Base-by-base conservation (phyloP, 345 rosid species). In the Bruguiera gymnorhiza region DNA sequence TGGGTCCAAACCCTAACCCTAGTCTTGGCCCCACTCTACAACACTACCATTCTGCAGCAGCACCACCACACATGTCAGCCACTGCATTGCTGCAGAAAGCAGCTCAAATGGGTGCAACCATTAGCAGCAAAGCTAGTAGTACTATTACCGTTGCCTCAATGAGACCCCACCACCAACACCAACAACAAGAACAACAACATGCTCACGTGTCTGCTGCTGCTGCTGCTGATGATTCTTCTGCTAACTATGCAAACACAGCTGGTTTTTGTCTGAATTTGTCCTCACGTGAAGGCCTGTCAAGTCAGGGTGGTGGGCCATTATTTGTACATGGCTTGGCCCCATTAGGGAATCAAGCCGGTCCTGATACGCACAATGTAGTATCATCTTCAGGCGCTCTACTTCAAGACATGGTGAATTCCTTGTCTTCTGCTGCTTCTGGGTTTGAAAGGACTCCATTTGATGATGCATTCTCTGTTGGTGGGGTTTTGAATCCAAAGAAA, bases 11-110 rank as follows among this genome's bases (percentile, higher is more conserved):
- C 92, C 91, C 92, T 78, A 91, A 73, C 81, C 84, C 86, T 78
- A 83, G 72, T 68, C 77, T 74, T 46, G 80, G 74, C 6, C 74
- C 81, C 76, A 75, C 82, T 20, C 66, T 81, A 66, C 76, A 75
- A 52, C 70, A 74, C 63, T 65, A 58, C 66, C 80, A 60, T 16
- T 19, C 74, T n/a, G 61, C 70, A 26, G 23, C 76, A n/a, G 10
- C 30, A 23, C 78, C 90, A 59, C 89, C 89, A 59, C 89, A 83
- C 63, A 88, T 90, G 94, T 90, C 97, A 79, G 97, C 97, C 27
- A 90, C 97, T 65, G 97, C 94, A 69, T 82, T 90, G 80, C 97
- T 90, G 66, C 97, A 90, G 77, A 90, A 85, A 64, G 97, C 97
- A 37, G 90, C 97, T 37, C 93, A 88, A 75, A 88, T 90, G 94